phyloP scores from a whole-genome alignment of 495 filamentous ascomycete species.

The Trichoderma reesei region DNA sequence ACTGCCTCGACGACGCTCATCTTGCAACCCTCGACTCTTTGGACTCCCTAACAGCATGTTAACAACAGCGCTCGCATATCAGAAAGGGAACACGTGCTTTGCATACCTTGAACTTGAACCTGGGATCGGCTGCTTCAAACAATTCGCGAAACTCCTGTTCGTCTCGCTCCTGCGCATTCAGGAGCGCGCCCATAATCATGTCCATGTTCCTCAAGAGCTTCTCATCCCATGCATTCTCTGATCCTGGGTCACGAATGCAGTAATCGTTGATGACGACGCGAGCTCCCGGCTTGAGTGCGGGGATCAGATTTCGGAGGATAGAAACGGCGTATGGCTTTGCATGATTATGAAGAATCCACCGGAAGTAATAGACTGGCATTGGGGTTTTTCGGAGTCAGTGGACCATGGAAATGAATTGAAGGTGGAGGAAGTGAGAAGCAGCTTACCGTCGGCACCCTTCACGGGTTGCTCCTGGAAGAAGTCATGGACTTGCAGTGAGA shows the following conservation, averaged over 20 bases:
- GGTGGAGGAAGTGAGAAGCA: neutral
- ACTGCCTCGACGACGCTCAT: constrained; percentile 45
- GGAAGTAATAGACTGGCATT: constrained; percentile 42
- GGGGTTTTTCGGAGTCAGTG: neutral
- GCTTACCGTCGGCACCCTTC: constrained; percentile 39
- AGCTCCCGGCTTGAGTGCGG: constrained; percentile 45
- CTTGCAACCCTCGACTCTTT: constrained; percentile 29
- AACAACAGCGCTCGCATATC: neutral
- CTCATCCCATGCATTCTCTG: constrained; percentile 40
- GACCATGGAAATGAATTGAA: neutral
- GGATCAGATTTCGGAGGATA: constrained; percentile 43
- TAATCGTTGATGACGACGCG: constrained; percentile 45
- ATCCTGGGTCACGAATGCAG: constrained; percentile 35
- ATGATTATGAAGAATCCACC: constrained; percentile 52
- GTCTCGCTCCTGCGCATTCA: constrained; percentile 46
- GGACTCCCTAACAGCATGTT: constrained; percentile 26
- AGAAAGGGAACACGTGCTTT: neutral
- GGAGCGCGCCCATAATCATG: constrained; percentile 43
- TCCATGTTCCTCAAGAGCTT: constrained; percentile 45
- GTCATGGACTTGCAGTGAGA: constrained; percentile 41
- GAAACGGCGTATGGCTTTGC: constrained; percentile 46
- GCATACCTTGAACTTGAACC: constrained; percentile 36
- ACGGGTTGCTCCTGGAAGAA: constrained; percentile 46
- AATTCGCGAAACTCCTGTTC: constrained; percentile 38
- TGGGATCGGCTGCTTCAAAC: constrained; percentile 33